Evolutionary conservation across 1,284 basidiomycete genomes (phyloP).

Genomic region (Rhodofomes roseus): DNA sequence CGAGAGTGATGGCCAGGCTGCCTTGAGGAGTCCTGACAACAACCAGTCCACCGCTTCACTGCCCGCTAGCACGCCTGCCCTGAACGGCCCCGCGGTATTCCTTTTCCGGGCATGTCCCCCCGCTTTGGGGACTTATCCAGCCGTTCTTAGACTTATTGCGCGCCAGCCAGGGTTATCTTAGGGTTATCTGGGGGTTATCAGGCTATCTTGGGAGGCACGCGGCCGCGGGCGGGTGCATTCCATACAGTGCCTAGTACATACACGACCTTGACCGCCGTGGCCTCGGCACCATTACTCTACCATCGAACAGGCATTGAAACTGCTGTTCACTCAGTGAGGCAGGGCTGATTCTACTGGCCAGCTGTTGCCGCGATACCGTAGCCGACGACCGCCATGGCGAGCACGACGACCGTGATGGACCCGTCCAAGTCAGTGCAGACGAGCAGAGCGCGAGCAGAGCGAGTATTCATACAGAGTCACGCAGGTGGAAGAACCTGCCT

Average conservation of each 20-base stretch:
- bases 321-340: background rate
- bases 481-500: conserved; percentile 15
- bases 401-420: conserved; percentile 8
- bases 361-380: background rate
- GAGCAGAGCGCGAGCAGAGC: background rate
- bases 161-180: background rate
- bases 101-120: background rate
- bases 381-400: background rate
- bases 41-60: conserved; percentile 18
- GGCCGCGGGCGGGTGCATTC: background rate
- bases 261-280: background rate
- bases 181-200: background rate
- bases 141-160: background rate
- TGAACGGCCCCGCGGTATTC: conserved; percentile 15
- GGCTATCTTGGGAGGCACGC: background rate
- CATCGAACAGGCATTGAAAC: background rate
- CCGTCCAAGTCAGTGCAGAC: conserved; percentile 8
- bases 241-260: background rate
- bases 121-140: background rate
- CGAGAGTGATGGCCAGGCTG: conserved; percentile 18
- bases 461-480: conserved; percentile 2
- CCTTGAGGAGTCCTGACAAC: conserved; percentile 26
- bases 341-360: too few relatives aligned
- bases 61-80: conserved; percentile 24
- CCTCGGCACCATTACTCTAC: background rate